These are phyloP conservation scores for Juglanconis sp. DNA, from an alignment of 2,329 filamentous ascomycete species.

Conservation along the genomic window DNA sequence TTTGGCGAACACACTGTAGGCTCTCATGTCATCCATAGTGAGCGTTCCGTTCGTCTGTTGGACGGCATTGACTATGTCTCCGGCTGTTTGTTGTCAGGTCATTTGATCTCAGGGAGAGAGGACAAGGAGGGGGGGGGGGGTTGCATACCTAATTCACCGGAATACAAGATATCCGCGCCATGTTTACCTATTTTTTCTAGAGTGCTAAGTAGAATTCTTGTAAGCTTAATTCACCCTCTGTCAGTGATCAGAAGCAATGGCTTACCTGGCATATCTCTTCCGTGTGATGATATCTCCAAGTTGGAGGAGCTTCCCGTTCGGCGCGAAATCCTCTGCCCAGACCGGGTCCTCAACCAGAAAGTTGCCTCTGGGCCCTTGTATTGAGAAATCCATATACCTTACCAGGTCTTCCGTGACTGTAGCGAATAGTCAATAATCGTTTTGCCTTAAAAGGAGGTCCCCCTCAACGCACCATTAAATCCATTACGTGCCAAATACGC, in stretches of 20 bases:
- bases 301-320: conserved; percentile 66
- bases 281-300: conserved; percentile 77
- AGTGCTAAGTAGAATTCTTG: conserved; percentile 39
- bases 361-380: conserved; percentile 35
- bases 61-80: conserved; percentile 69
- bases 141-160: conserved; percentile 33
- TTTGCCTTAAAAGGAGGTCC: not conserved
- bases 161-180: conserved; percentile 46
- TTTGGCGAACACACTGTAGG: conserved; percentile 66
- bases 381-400: conserved; percentile 63
- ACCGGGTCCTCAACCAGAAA: conserved; percentile 73
- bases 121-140: not conserved
- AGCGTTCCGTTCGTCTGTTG: conserved; percentile 75
- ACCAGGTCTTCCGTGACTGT: conserved; percentile 70
- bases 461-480: conserved; percentile 46
- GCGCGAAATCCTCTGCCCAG: conserved; percentile 88
- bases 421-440: conserved; percentile 16
- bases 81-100: conserved; percentile 45
- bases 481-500: conserved; percentile 71
- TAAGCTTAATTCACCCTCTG: not conserved
- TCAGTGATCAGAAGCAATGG: not conserved
- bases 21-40: conserved; percentile 71
- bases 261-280: conserved; percentile 66
- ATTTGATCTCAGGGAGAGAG: not conserved
- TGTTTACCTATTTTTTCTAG: conserved; percentile 72